Percentiles rank a stretch among this genome's conserved stretches.
phyloP scores from a whole-genome alignment of 106 monocot species.

The Apostasia shenzhenica region DNA sequence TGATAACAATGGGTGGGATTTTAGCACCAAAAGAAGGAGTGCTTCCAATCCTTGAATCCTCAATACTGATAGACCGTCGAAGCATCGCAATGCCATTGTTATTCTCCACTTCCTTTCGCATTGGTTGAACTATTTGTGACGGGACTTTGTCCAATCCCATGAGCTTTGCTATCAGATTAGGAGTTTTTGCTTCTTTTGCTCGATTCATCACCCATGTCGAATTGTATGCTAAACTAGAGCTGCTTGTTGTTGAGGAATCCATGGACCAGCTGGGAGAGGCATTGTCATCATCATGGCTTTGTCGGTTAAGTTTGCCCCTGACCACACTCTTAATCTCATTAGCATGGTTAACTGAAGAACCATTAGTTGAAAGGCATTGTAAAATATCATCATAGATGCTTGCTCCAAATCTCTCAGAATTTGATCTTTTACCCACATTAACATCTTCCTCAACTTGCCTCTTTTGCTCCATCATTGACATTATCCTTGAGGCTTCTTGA shows the following conservation, averaged over 20 bases:
- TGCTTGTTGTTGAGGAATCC: neutral
- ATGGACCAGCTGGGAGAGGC: slow-evolving; percentile 15
- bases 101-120: slow-evolving; percentile 2
- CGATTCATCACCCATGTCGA: neutral
- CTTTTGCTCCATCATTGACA: neutral
- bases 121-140: neutral
- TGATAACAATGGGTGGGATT: slow-evolving; percentile 19
- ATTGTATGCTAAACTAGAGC: neutral
- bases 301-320: slow-evolving; percentile 21
- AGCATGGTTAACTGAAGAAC: slow-evolving; percentile 15
- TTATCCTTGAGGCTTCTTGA: slow-evolving; percentile 24
- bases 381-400: neutral
- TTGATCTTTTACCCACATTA: neutral
- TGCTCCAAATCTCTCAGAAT: slow-evolving; percentile 9
- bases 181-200: slow-evolving; percentile 15
- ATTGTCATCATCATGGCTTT: slow-evolving; percentile 26
- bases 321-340: slow-evolving; percentile 37
- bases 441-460: neutral
- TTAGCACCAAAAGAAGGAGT: neutral
- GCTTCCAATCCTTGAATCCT: slow-evolving; percentile 7
- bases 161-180: slow-evolving; percentile 52
- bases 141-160: slow-evolving; percentile 60
- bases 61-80: neutral
- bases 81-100: neutral
- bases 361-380: slow-evolving; percentile 2